phyloP scores from a whole-genome alignment of 331 rosid genomes.

The Spiraea crenata region DNA sequence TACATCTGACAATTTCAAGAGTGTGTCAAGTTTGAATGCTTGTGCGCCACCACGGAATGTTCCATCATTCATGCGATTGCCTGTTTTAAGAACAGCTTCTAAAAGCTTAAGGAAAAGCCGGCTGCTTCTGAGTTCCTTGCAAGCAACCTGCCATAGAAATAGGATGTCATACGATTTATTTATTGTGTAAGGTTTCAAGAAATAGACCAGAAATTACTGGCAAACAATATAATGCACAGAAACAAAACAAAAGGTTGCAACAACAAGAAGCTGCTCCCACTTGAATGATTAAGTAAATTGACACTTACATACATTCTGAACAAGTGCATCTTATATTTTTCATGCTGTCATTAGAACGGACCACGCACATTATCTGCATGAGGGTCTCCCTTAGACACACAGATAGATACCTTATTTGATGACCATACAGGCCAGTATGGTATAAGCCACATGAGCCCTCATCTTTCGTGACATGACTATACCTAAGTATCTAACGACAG shows the following conservation, averaged over 20 bases:
- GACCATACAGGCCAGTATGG: neutral
- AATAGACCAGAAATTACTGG: neutral
- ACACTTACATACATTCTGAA: neutral
- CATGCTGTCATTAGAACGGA: neutral
- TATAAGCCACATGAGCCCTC: neutral
- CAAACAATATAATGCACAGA: constrained; percentile 13
- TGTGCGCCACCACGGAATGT: constrained; percentile 96
- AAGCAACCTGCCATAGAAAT: constrained; percentile 64
- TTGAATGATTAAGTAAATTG: constrained; percentile 4
- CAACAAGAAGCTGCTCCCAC: neutral
- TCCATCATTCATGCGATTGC: constrained; percentile 98
- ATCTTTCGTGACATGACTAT: neutral
- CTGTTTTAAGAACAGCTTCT: constrained; percentile 99
- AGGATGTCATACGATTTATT: constrained; percentile 20
- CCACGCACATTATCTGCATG: neutral
- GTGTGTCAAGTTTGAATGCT: constrained; percentile 94
- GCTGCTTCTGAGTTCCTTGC: constrained; percentile 76
- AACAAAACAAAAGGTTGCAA: neutral
- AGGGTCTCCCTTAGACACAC: neutral
- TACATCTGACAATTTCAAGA: constrained; percentile 83
- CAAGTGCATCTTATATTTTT: neutral
- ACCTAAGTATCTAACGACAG: neutral
- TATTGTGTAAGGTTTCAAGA: constrained; percentile 10
- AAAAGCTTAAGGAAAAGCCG: constrained; percentile 90
- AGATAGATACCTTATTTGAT: neutral